Conservation (phyloP, 371 early-diverging fungal species). For the Saksenaea vasiformis region DNA sequence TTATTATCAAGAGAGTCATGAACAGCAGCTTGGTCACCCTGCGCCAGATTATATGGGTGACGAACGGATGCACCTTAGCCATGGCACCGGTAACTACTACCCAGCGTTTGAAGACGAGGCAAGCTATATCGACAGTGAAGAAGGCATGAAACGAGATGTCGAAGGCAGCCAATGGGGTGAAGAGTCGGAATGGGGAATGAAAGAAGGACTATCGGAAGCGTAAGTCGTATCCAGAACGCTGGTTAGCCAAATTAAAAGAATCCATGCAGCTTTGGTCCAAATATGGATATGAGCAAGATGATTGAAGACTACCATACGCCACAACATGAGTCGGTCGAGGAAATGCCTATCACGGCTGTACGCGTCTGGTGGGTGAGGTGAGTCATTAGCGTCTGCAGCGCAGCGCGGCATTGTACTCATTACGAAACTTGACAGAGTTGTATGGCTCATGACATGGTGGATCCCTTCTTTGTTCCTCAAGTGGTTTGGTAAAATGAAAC, state of each 20-base stretch:
- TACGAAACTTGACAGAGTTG: slow-evolving; percentile 30
- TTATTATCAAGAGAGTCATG: slow-evolving; percentile 14
- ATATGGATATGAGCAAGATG: slow-evolving; percentile 54
- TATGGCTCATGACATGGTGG: slow-evolving; percentile 87
- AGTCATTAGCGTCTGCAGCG: slow-evolving; percentile 40
- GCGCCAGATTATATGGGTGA: not conserved
- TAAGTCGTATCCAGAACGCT: slow-evolving; percentile 13
- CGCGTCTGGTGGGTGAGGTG: slow-evolving; percentile 78
- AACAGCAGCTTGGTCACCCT: slow-evolving; percentile 8
- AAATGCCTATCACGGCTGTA: slow-evolving; percentile 45
- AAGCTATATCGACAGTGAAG: slow-evolving; percentile 31
- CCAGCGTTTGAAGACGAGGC: slow-evolving; percentile 19
- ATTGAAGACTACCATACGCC: slow-evolving; percentile 33
- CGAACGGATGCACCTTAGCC: not conserved
- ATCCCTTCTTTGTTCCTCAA: slow-evolving; percentile 66
- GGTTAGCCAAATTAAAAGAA: not conserved
- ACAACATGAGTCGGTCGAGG: slow-evolving; percentile 53
- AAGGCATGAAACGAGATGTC: slow-evolving; percentile 22
- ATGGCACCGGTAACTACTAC: not conserved
- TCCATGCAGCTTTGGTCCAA: slow-evolving; percentile 34
- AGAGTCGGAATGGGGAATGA: slow-evolving; percentile 43
- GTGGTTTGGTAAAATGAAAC: slow-evolving; percentile 67
- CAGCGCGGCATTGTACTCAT: slow-evolving; percentile 6
- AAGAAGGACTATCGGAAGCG: slow-evolving; percentile 32
- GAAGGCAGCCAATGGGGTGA: slow-evolving; percentile 43